Conservation (phyloP, 1,284 basidiomycete genomes). For the Phellopilus nigrolimitatus region DNA sequence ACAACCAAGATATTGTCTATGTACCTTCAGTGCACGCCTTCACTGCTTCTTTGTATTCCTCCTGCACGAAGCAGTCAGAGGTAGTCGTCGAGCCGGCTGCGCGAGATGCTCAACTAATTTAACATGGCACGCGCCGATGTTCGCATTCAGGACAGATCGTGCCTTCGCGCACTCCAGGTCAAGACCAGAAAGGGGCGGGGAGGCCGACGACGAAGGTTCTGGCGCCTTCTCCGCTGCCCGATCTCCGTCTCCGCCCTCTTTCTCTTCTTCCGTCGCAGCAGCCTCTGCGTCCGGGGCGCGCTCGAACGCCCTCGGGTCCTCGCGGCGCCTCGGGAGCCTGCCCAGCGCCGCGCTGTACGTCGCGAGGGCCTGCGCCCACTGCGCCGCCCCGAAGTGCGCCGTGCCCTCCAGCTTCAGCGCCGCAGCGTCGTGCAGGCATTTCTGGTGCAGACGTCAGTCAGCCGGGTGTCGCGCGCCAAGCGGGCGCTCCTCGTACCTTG, state of each 20-base stretch:
- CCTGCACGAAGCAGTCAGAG: constrained; percentile 37
- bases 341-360: constrained; percentile 57
- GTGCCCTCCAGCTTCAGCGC: constrained; percentile 60
- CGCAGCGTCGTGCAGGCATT: constrained; percentile 45
- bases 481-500: neutral
- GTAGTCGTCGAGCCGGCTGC: neutral
- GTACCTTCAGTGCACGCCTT: constrained; percentile 72
- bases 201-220: constrained; percentile 3
- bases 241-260: constrained; percentile 14
- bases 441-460: constrained; percentile 29
- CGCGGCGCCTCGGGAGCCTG: constrained; percentile 46
- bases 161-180: constrained; percentile 49
- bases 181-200: constrained; percentile 29
- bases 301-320: constrained; percentile 2
- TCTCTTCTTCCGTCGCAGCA: constrained; percentile 7
- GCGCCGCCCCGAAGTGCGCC: constrained; percentile 42
- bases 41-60: constrained; percentile 70
- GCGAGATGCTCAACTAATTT: constrained; percentile 52
- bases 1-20: constrained; percentile 7
- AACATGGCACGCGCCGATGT: constrained; percentile 76
- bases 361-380: constrained; percentile 63
- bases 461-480: neutral
- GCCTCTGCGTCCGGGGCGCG: neutral
- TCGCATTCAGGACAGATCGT: constrained; percentile 68
- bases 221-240: constrained; percentile 20